Percentiles rank a stretch among this genome's conserved stretches.
phyloP scores from a whole-genome alignment of 2,329 filamentous ascomycete genomes.

The Geosmithia flava region DNA sequence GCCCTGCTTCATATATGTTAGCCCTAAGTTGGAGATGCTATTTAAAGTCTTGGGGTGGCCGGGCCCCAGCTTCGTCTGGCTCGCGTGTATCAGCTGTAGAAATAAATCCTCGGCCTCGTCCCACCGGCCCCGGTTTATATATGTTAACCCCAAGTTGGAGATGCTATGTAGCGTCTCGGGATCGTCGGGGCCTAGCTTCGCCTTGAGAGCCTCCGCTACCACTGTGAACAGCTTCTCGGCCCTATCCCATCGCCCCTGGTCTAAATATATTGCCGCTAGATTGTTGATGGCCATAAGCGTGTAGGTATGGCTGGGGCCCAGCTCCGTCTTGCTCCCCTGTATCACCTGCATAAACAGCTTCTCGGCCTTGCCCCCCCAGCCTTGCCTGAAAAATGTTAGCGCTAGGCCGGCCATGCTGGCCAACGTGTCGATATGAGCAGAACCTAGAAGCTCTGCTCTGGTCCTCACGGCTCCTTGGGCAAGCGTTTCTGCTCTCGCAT shows the following conservation, averaged over 20 bases:
- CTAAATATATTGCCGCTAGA: not conserved
- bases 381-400: no score
- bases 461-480: not conserved
- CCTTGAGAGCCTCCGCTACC: not conserved
- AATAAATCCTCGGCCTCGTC: no score
- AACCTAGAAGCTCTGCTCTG: not conserved
- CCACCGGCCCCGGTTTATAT: not conserved
- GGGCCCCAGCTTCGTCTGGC: not conserved
- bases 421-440: not conserved
- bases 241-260: not conserved
- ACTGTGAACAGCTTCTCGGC: no score
- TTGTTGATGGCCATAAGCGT: no score
- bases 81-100: no score
- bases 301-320: no score
- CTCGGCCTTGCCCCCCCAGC: no score
- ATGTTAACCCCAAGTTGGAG: not conserved
- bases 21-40: not conserved
- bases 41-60: not conserved
- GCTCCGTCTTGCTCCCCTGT: no score
- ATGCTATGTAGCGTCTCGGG: not conserved
- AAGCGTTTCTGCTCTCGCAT: not conserved
- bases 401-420: not conserved
- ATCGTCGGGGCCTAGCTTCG: not conserved
- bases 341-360: no score
- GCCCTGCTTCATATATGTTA: not conserved